A percentile compares a stretch with the other conserved stretches of the same genome.
phyloP scores from a whole-genome alignment of 352 stramenopile species.

The Globisporangium spinosum region DNA sequence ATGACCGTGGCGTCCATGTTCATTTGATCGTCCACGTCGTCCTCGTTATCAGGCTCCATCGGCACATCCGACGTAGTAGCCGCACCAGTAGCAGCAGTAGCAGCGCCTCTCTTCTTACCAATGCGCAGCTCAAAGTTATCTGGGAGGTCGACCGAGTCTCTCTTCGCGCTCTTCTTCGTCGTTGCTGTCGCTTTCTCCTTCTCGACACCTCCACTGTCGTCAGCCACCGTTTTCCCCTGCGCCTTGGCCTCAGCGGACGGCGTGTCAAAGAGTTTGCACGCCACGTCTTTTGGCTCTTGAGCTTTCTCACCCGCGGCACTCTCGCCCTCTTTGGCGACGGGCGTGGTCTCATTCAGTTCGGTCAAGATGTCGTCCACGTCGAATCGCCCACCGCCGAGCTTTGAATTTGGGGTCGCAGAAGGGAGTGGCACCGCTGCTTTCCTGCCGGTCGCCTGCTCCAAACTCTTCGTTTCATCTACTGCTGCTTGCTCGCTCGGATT shows the following conservation, averaged over 20 bases:
- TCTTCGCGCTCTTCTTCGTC: conserved; percentile 13
- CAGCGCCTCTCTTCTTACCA: conserved; percentile 24
- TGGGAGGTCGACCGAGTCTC: conserved; percentile 15
- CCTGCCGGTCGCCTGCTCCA: background rate
- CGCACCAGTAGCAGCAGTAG: conserved; percentile 4
- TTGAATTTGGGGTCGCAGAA: conserved; percentile 22
- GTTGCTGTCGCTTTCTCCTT: background rate
- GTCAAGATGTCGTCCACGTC: conserved; percentile 54
- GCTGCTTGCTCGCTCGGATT: conserved; percentile 15
- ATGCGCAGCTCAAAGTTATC: conserved; percentile 35
- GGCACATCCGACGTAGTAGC: background rate
- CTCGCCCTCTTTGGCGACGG: conserved; percentile 21
- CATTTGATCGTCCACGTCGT: conserved; percentile 21
- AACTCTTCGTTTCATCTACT: conserved; percentile 1
- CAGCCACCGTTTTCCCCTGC: conserved; percentile 4
- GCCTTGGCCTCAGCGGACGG: conserved; percentile 30
- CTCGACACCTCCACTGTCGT: background rate
- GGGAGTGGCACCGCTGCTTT: conserved; percentile 1
- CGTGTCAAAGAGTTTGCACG: conserved; percentile 57
- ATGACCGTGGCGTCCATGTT: conserved; percentile 6
- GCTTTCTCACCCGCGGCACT: background rate
- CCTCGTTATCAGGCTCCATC: conserved; percentile 22
- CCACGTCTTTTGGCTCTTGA: conserved; percentile 31
- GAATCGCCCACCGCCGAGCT: conserved; percentile 32
- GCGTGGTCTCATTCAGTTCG: conserved; percentile 52